Evolutionary conservation across 768 basidiomycete genomes (phyloP).

Genomic region (Suillus alpinus): DNA sequence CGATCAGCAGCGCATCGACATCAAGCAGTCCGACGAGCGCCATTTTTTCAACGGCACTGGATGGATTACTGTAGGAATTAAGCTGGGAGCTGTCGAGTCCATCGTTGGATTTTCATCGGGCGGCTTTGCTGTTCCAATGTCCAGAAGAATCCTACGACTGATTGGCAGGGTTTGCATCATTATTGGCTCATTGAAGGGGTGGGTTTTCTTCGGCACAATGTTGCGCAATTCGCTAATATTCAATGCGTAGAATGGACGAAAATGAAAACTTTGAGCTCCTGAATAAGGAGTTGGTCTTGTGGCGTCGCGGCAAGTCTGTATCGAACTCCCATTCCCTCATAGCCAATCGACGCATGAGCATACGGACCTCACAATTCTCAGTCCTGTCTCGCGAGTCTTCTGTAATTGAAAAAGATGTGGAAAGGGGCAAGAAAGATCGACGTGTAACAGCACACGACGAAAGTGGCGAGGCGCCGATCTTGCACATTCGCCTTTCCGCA

Average conservation of each 20-base stretch:
- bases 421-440: constrained; percentile 21
- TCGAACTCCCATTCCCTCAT: constrained; percentile 47
- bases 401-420: constrained; percentile 4
- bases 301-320: constrained; percentile 24
- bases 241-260: constrained; percentile 39
- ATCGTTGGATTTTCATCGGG: constrained; percentile 57
- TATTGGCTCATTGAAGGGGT: constrained; percentile 71
- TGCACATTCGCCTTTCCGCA: constrained; percentile 55
- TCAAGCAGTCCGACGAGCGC: constrained; percentile 41
- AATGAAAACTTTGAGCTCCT: constrained; percentile 53
- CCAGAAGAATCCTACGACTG: constrained; percentile 58
- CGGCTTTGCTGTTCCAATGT: constrained; percentile 50
- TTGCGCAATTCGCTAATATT: neutral
- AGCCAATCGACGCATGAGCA: constrained; percentile 52
- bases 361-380: constrained; percentile 47
- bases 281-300: constrained; percentile 33
- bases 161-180: constrained; percentile 52
- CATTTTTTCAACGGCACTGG: constrained; percentile 55
- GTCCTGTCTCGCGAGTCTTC: constrained; percentile 9
- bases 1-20: constrained; percentile 52
- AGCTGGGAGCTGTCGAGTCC: constrained; percentile 64
- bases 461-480: constrained; percentile 43
- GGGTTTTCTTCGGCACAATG: constrained; percentile 17
- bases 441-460: constrained; percentile 51
- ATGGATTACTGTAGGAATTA: constrained; percentile 63